Percentiles rank a stretch among this genome's conserved stretches.
Conservation (phyloP, 129 eudicot genomes). For the Tagetes patula region DNA sequence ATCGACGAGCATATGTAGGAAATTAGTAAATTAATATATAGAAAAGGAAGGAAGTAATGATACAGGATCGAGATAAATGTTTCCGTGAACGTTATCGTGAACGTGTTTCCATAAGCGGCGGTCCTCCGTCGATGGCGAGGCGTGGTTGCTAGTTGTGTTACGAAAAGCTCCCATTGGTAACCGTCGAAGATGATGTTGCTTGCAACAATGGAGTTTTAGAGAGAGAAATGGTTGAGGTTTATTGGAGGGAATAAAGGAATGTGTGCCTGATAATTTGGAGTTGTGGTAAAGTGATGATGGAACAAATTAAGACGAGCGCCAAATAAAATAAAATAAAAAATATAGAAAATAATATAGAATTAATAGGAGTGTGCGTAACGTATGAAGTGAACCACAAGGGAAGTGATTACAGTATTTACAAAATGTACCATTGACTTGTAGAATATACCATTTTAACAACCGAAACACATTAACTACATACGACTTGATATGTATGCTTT, state of each 20-base stretch:
- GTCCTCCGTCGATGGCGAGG: constrained; percentile 40
- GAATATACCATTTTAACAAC: not conserved
- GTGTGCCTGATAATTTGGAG: constrained; percentile 29
- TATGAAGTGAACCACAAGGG: constrained; percentile 20
- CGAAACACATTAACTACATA: not conserved
- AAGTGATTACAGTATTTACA: constrained; percentile 8
- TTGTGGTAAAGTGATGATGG: constrained; percentile 43
- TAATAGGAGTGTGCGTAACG: constrained; percentile 8
- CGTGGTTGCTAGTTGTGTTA: constrained; percentile 23
- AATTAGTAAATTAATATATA: not conserved
- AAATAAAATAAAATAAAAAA: constrained; percentile 24
- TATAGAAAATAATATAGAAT: not conserved
- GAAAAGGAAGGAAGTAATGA: constrained; percentile 3
- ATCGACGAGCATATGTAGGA: constrained; percentile 7
- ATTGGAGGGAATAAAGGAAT: constrained; percentile 27
- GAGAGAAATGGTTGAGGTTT: constrained; percentile 14
- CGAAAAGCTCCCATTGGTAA: constrained; percentile 46
- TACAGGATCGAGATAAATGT: constrained; percentile 88
- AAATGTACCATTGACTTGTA: constrained; percentile 6
- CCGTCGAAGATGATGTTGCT: constrained; percentile 19
- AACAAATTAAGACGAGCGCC: constrained; percentile 28
- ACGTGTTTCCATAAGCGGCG: constrained; percentile 68
- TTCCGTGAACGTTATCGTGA: constrained; percentile 91
- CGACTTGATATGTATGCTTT: not conserved
- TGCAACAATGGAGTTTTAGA: constrained; percentile 1